Base-by-base conservation (phyloP, 2,329 filamentous ascomycete genomes). In the Malbranchea zuffiana region DNA sequence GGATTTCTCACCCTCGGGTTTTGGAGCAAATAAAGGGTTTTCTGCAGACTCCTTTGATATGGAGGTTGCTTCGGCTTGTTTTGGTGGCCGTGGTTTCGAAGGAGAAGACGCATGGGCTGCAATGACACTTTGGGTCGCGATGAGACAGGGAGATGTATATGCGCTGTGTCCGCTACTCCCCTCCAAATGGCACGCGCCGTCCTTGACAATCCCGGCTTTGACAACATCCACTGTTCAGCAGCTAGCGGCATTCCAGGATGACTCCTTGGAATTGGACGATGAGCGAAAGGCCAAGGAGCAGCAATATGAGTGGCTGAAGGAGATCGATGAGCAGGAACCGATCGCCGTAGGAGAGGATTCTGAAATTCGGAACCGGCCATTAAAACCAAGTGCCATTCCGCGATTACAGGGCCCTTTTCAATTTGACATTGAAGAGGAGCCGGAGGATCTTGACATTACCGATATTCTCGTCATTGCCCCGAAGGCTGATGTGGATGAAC, bases 51-150 rank as follows among this genome's bases (percentile, higher is more conserved):
- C 75, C 1, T 79, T 92, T 41, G 87, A 96, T 55, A 93, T 98
- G 80, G 83, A 95, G 53, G 85, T 93, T 15, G 85, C 86, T 3
- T 80, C 87, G 2, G 86, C 87, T 34, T 83, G 78, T 55, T 98
- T 98, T 62, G 88, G 86, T 10, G 86, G 86, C 17, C 65, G 56
- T 34, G 73, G 71, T 6, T 63, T 59, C 38, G 66, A 71, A 37
- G 71, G 69, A 24, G 72, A 78, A 45, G 67, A 75, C 50, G 72
- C 72, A 2, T 98, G 90, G 90, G 82, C 86, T 5, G 77, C 87
- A 6, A 95, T 95, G 82, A 96, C 90, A 0, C 68, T 98, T 7
- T 98, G 88, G 84, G 67, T 96, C 35, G 86, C 87, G n/a, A 98
- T 95, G 82, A 76, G 77, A 24, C 82, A 85, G 42, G 90, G 90